These are phyloP conservation scores for Apostasia shenzhenica DNA, from an alignment of 106 monocot species.

Conservation along the genomic window DNA sequence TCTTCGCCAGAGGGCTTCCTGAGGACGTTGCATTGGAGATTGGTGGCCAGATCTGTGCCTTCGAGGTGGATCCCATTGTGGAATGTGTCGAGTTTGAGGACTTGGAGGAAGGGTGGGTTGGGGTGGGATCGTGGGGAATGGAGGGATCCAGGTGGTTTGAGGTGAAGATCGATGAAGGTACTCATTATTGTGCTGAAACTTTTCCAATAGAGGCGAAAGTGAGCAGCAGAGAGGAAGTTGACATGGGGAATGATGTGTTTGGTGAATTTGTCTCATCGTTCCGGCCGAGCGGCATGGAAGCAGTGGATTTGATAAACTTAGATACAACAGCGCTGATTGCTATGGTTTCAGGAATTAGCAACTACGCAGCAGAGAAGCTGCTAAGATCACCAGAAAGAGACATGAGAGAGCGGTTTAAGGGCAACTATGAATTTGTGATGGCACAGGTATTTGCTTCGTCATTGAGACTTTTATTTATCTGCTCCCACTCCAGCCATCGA, in stretches of 20 bases:
- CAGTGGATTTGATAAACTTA: conserved; percentile 52
- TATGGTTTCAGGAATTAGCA: conserved; percentile 92
- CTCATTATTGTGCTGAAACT: background rate
- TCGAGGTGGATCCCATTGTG: conserved; percentile 17
- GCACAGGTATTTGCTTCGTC: conserved; percentile 48
- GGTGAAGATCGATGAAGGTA: conserved; percentile 24
- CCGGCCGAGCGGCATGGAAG: conserved; percentile 1
- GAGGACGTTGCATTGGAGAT: conserved; percentile 20
- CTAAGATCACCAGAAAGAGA: conserved; percentile 34
- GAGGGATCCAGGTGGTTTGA: conserved; percentile 26
- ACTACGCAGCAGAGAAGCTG: conserved; percentile 41
- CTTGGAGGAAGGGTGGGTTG: conserved; percentile 40
- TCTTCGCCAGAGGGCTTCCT: conserved; percentile 63
- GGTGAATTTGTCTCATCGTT: conserved; percentile 27
- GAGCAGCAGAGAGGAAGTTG: background rate
- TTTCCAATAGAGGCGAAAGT: background rate
- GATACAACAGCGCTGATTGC: conserved; percentile 96
- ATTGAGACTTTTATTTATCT: background rate
- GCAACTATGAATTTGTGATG: conserved; percentile 85
- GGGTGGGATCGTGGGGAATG: conserved; percentile 11
- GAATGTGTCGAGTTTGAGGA: conserved; percentile 32
- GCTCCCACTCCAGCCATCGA: background rate
- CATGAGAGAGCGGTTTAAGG: conserved; percentile 52
- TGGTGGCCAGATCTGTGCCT: conserved; percentile 39
- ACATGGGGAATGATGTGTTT: conserved; percentile 21